A percentile compares a stretch with the other conserved stretches of the same genome.
Evolutionary conservation across 1,284 basidiomycete species (phyloP).

Genomic region (Boletellus deceptivus): DNA sequence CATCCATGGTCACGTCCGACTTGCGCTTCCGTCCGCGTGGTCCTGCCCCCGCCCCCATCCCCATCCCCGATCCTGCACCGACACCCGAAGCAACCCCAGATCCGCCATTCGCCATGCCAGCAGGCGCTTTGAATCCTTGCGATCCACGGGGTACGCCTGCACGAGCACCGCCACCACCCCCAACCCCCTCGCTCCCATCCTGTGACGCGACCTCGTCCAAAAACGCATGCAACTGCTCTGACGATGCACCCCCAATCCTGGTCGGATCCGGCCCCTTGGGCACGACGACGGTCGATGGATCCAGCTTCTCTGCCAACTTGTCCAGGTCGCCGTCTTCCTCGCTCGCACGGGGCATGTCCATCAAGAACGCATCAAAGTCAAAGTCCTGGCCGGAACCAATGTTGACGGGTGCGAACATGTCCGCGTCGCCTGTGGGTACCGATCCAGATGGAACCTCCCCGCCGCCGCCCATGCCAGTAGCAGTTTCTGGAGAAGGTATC

Average conservation of each 20-base stretch:
- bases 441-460: slow-evolving; percentile 1
- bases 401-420: slow-evolving; percentile 19
- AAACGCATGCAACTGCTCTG: slow-evolving; percentile 44
- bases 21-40: slow-evolving; percentile 44
- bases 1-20: slow-evolving; percentile 39
- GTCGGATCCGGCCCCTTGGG: slow-evolving; percentile 21
- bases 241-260: slow-evolving; percentile 32
- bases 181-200: slow-evolving; percentile 17
- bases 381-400: slow-evolving; percentile 34
- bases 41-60: not conserved
- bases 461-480: slow-evolving; percentile 2
- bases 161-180: not conserved
- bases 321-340: slow-evolving; percentile 36
- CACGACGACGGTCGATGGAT: slow-evolving; percentile 25
- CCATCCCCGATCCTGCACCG: not conserved
- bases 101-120: not conserved
- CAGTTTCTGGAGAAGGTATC: slow-evolving; percentile 9
- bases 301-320: slow-evolving; percentile 33
- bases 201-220: slow-evolving; percentile 41
- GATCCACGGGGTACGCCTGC: not conserved
- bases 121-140: slow-evolving; percentile 6
- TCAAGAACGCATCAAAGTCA: slow-evolving; percentile 49
- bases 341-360: slow-evolving; percentile 31
- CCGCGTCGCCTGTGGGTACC: slow-evolving; percentile 5
- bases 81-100: not conserved